These are phyloP conservation scores for Calonectria leucothoes DNA, from an alignment of 2,329 filamentous ascomycete species.

Conservation along the genomic window DNA sequence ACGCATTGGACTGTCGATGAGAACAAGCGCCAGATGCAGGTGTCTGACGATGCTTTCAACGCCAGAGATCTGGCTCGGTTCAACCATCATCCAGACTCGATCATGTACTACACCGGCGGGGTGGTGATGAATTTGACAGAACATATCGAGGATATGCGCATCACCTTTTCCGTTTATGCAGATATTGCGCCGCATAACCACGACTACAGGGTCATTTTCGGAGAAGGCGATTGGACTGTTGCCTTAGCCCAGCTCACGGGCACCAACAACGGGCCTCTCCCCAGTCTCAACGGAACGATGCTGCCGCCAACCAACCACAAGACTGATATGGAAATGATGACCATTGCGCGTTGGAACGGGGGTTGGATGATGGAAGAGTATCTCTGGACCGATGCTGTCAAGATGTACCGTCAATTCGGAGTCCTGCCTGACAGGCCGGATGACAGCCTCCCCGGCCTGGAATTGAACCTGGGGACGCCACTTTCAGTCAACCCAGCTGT, in stretches of 20 bases:
- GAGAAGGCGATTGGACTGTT: conserved; percentile 14
- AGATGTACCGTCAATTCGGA: neutral
- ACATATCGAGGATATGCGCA: neutral
- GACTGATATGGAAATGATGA: neutral
- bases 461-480: neutral
- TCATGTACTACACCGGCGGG: conserved; percentile 11
- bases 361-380: conserved; percentile 10
- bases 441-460: neutral
- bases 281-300: neutral
- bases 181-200: conserved; percentile 8
- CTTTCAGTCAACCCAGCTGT: neutral
- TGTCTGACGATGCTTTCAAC: conserved; percentile 5
- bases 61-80: neutral
- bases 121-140: neutral
- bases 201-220: conserved; percentile 1
- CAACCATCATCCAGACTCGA: neutral
- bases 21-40: conserved; percentile 5
- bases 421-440: neutral
- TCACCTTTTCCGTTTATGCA: neutral
- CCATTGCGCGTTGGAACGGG: neutral
- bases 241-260: neutral
- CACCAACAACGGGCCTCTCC: neutral
- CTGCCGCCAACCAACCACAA: neutral
- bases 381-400: neutral
- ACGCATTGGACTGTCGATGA: neutral